These are phyloP conservation scores for Barnettozyma botsteinii DNA, from an alignment of 805 yeast genomes.

Conservation along the genomic window DNA sequence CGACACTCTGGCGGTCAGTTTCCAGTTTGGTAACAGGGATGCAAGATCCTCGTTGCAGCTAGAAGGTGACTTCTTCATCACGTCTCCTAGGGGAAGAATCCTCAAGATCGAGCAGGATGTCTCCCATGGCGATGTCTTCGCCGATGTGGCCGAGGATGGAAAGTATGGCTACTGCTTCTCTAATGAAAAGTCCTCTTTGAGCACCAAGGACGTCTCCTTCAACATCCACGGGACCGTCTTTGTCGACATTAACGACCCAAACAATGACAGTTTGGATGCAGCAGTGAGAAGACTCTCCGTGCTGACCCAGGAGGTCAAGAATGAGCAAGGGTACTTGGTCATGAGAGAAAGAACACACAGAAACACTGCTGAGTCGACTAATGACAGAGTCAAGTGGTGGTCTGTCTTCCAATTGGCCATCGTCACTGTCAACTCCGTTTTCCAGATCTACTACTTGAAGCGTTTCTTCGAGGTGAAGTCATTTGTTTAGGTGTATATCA, in stretches of 20 bases:
- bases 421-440: constrained; percentile 79
- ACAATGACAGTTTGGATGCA: constrained; percentile 73
- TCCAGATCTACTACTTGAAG: constrained; percentile 90
- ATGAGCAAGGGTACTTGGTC: constrained; percentile 86
- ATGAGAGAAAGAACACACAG: constrained; percentile 97
- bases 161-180: constrained; percentile 86
- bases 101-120: constrained; percentile 45
- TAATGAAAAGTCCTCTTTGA: constrained; percentile 67
- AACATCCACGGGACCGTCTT: constrained; percentile 91
- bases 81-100: constrained; percentile 38
- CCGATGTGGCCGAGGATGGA: constrained; percentile 63
- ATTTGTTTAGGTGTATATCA: constrained; percentile 50
- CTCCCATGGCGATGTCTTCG: constrained; percentile 75
- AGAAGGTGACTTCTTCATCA: constrained; percentile 51
- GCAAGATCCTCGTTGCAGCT: constrained; percentile 62
- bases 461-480: constrained; percentile 94
- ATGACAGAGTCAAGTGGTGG: constrained; percentile 98
- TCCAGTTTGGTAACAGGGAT: constrained; percentile 91
- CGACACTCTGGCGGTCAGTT: constrained; percentile 82
- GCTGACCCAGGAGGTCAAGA: constrained; percentile 79
- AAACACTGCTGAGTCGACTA: constrained; percentile 97
- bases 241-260: constrained; percentile 72
- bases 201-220: constrained; percentile 88
- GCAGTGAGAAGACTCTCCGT: constrained; percentile 73
- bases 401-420: constrained; percentile 84